Percentiles rank a stretch among this genome's conserved stretches.
Conservation (phyloP, 192 early-diverging fungal species). For the Coemansia sp. region DNA sequence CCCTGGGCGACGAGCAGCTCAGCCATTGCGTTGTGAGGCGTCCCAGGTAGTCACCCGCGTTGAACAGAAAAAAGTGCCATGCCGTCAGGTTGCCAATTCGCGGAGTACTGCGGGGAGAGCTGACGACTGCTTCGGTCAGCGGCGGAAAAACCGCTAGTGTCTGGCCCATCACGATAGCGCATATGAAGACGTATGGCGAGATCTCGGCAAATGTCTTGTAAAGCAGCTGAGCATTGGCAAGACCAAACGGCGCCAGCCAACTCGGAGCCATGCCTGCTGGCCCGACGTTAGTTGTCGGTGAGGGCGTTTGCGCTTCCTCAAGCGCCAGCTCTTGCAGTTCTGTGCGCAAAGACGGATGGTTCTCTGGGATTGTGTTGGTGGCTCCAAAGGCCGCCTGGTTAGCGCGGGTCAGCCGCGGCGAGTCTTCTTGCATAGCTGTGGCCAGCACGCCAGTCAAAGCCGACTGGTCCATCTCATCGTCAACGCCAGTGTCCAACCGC, state of each 20-base stretch:
- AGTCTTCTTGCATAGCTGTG: slow-evolving; percentile 19
- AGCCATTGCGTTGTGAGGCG: slow-evolving; percentile 54
- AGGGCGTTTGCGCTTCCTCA: not conserved
- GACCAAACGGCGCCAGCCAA: slow-evolving; percentile 27
- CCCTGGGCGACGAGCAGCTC: slow-evolving; percentile 13
- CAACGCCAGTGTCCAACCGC: not conserved
- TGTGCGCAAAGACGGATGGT: not conserved
- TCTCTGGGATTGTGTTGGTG: too few relatives aligned
- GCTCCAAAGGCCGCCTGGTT: not conserved
- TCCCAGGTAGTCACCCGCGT: slow-evolving; percentile 72
- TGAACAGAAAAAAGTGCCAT: slow-evolving; percentile 71
- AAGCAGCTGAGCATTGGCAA: slow-evolving; percentile 18
- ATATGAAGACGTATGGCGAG: slow-evolving; percentile 26
- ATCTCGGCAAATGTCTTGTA: slow-evolving; percentile 25
- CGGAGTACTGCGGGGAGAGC: slow-evolving; percentile 25
- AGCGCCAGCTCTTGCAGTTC: not conserved
- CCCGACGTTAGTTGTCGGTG: not conserved
- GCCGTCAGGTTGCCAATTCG: slow-evolving; percentile 49
- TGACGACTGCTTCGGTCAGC: slow-evolving; percentile 63
- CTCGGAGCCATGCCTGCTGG: not conserved
- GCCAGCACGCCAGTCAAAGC: not conserved
- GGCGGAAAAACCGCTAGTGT: slow-evolving; percentile 75
- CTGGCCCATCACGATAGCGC: slow-evolving; percentile 59
- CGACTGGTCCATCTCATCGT: not conserved
- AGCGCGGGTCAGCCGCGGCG: slow-evolving; percentile 23